Percentiles rank a stretch among this genome's conserved stretches.
phyloP scores from a whole-genome alignment of 2,329 filamentous ascomycete species.

The Aspergillus sp. region DNA sequence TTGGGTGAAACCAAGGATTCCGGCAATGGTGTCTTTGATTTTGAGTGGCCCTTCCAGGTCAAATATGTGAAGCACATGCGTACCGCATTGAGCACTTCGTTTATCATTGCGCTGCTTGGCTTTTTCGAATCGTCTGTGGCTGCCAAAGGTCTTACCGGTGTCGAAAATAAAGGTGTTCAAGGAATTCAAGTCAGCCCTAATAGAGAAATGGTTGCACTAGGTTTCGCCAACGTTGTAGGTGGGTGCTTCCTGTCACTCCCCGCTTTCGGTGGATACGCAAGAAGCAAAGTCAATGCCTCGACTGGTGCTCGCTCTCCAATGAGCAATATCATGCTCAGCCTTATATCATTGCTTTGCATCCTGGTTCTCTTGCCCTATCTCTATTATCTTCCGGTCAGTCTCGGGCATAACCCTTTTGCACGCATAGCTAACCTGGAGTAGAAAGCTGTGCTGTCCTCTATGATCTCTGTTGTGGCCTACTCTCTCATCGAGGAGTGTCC shows the following conservation, averaged over 20 bases:
- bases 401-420: not conserved
- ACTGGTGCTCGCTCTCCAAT: conserved; percentile 93
- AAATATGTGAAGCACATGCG: conserved; percentile 80
- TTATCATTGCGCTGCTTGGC: conserved; percentile 91
- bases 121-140: conserved; percentile 98
- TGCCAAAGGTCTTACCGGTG: conserved; percentile 78
- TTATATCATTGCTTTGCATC: conserved; percentile 81
- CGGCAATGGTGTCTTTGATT: conserved; percentile 72
- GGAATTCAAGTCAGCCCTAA: conserved; percentile 87
- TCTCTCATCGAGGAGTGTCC: conserved; percentile 95
- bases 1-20: conserved; percentile 79
- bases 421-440: conserved; percentile 41
- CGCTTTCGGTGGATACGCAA: conserved; percentile 92
- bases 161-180: conserved; percentile 66
- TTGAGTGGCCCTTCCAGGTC: conserved; percentile 82
- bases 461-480: conserved; percentile 95
- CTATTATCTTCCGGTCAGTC: conserved; percentile 87
- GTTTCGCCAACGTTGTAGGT: conserved; percentile 86
- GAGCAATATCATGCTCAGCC: conserved; percentile 83
- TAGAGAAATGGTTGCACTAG: conserved; percentile 88
- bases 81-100: conserved; percentile 85
- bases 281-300: conserved; percentile 92
- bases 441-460: conserved; percentile 91
- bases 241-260: conserved; percentile 91
- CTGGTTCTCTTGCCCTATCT: conserved; percentile 86